A percentile compares a stretch with the other conserved stretches of the same genome.
phyloP scores from a whole-genome alignment of 177 flowering plant genomes.

The Telopea speciosissima region DNA sequence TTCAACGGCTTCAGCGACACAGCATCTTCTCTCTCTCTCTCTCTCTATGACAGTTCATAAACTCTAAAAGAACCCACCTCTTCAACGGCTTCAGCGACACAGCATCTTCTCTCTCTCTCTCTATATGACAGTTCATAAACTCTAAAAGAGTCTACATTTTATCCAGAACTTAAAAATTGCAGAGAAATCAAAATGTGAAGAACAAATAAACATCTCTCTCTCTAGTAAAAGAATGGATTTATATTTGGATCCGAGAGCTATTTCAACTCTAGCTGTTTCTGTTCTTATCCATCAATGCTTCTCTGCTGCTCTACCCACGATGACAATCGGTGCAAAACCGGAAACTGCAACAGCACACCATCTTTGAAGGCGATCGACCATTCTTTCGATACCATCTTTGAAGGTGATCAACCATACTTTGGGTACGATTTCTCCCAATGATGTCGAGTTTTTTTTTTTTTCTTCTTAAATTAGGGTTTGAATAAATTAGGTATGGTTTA shows the following conservation, averaged over 20 bases:
- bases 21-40: no score
- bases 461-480: background rate
- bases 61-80: no score
- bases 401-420: constrained; percentile 28
- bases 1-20: no score
- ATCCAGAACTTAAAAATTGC: background rate
- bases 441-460: background rate
- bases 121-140: no score
- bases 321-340: constrained; percentile 25
- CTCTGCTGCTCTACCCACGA: constrained; percentile 14
- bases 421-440: constrained; percentile 13
- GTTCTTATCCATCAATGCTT: constrained; percentile 6
- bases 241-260: background rate
- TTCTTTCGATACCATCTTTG: constrained; percentile 24
- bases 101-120: no score
- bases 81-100: no score
- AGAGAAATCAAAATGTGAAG: background rate
- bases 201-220: background rate
- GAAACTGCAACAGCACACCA: constrained; percentile 17
- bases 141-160: no score
- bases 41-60: no score
- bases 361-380: no score
- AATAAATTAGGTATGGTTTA: no score
- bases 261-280: constrained; percentile 2
- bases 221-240: no score